Base-by-base conservation (phyloP, 805 yeast genomes). In the Barnettozyma sucrosica region DNA sequence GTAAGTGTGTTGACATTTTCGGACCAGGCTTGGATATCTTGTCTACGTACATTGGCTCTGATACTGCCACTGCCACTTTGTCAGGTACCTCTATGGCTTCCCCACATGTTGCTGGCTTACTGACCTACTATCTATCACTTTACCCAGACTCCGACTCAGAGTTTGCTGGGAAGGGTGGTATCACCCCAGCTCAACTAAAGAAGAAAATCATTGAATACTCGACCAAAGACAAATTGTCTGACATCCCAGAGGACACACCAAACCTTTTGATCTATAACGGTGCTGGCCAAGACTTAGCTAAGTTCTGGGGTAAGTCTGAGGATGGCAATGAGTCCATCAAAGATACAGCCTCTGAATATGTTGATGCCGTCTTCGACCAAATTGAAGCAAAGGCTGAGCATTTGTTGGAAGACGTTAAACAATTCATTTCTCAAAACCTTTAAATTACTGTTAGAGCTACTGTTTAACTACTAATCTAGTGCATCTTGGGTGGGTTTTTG, bases 61-160 rank as follows among this genome's bases (percentile, higher is more conserved):
- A 76, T 45, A 68, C 79, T 46, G 86, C 89, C 38, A 84, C 92
- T 55, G 89, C 93, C 40, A 79, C 87, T 36, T 74, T 86, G 65
- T 85, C 96, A 34, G 99, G 99, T 69, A 92, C 97, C 10, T 92
- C 98, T 14, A 92, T 92, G 99, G 97, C 98, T 20, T 85, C 97
- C 34, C 98, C 99, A 41, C 97, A 89, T 63, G 90, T 90, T 57
- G 83, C 89, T 51, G 99, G 99, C 58, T 75, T 92, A 66, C 80
- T 89, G 62, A 79, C 96, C 8, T 92, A 92, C 76, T 92, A 80
- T 71, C 72, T 90, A 64, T 84, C 96, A 7, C 77, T 89, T 67
- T 88, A 85, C 70, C 95, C 96, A 55, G 84, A 77, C 40, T 66
- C 80, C 13, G 79, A 74, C 43, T 82, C 89, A 44, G 80, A 79